phyloP scores from a whole-genome alignment of 2,329 filamentous ascomycete genomes.

The Exophiala aquamarina region DNA sequence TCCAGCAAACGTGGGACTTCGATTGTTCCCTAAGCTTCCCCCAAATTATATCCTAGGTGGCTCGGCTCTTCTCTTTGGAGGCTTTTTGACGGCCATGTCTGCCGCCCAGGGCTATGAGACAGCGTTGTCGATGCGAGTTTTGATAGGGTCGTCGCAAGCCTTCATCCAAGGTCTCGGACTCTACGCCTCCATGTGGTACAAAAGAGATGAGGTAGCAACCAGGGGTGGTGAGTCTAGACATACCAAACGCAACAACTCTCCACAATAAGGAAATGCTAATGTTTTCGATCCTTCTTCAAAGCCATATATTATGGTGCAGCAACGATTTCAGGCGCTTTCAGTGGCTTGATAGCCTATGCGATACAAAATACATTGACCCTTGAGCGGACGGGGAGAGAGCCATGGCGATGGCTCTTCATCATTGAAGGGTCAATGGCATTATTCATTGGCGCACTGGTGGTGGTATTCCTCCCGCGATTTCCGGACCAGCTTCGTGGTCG shows the following conservation, averaged over 20 bases:
- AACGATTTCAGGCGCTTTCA: slow-evolving; percentile 69
- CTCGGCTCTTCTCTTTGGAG: background rate
- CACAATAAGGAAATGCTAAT: too few species aligned
- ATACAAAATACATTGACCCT: too few species aligned
- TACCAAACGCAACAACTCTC: too few species aligned
- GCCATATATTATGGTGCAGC: slow-evolving; percentile 5
- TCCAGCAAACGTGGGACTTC: background rate
- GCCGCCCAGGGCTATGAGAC: background rate
- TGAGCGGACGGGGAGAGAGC: slow-evolving; percentile 59
- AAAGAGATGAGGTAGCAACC: slow-evolving; percentile 1
- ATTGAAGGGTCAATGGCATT: slow-evolving; percentile 10
- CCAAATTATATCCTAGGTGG: background rate
- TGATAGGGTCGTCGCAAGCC: background rate
- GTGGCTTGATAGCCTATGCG: slow-evolving; percentile 59
- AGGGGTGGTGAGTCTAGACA: slow-evolving; percentile 1
- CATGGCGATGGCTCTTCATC: slow-evolving; percentile 65
- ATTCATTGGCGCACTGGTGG: slow-evolving; percentile 47
- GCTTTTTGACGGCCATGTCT: background rate
- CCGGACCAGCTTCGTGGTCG: slow-evolving; percentile 3
- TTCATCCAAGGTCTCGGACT: slow-evolving; percentile 1
- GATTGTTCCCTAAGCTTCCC: too few species aligned
- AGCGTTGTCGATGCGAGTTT: background rate
- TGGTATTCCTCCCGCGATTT: slow-evolving; percentile 63
- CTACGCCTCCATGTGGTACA: background rate
- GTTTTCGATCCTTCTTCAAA: too few species aligned